Evolutionary conservation across 1,284 basidiomycete species (phyloP).

Genomic region (Kwoniella shivajii): DNA sequence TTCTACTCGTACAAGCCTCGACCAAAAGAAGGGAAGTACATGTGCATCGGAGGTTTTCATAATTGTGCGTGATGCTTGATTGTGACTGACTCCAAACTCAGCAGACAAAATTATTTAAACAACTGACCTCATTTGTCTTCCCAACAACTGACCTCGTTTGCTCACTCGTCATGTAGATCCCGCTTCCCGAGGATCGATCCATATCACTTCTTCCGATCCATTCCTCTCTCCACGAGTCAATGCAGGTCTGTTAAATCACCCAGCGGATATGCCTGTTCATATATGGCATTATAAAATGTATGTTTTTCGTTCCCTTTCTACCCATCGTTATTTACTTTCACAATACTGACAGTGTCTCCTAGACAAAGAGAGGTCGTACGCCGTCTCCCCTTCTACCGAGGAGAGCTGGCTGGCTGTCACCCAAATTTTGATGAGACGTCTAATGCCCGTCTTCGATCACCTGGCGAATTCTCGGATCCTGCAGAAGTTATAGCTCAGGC

Average conservation of each 20-base stretch:
- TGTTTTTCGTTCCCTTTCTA: background rate
- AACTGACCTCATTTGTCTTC: no score
- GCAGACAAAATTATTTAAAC: no score
- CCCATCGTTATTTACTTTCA: background rate
- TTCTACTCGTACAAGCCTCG: conserved; percentile 12
- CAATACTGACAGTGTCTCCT: background rate
- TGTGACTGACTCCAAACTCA: no score
- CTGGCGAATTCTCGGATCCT: conserved; percentile 29
- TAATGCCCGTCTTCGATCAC: conserved; percentile 56
- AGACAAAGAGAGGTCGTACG: conserved; percentile 59
- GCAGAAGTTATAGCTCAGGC: conserved; percentile 29
- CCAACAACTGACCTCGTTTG: background rate
- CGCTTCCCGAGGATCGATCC: conserved; percentile 29
- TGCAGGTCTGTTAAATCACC: conserved; percentile 29
- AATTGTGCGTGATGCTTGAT: conserved; percentile 16
- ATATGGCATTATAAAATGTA: conserved; percentile 64
- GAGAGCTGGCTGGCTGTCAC: conserved; percentile 58
- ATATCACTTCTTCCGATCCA: conserved; percentile 32
- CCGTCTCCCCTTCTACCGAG: conserved; percentile 62
- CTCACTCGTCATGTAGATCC: conserved; percentile 21
- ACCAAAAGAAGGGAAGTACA: conserved; percentile 19
- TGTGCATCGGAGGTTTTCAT: conserved; percentile 21
- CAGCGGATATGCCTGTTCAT: conserved; percentile 60
- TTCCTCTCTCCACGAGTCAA: conserved; percentile 29
- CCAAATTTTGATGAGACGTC: conserved; percentile 60